Evolutionary conservation across 768 basidiomycete genomes (phyloP), one percentile per base, ranked within the genome.

Genomic region (Lactarius indigo): DNA sequence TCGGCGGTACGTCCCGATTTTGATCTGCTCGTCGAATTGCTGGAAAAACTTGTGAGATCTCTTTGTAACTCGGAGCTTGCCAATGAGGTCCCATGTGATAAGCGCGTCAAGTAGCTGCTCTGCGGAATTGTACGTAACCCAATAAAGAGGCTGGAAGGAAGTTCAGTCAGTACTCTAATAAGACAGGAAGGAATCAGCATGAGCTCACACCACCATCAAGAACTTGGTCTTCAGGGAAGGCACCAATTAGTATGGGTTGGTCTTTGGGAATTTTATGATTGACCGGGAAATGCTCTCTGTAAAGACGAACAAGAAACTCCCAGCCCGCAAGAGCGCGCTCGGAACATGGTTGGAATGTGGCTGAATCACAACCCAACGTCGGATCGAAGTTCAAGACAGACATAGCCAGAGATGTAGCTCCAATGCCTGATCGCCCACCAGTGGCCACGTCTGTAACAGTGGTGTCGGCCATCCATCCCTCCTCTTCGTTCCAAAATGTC

Each of bases 361-460:
- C 2, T 10, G 64, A 41, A 41, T 65, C 67, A 41, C 67, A 68
- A 8, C 67, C 67, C 42, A 68, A 30, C 3, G 57, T 57, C 17
- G 63, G 66, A 54, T 68, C 63, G 9, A 55, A 61, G 59, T 68
- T 65, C 39, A 64, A 28, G 3, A 68, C 63, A 12, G 66, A 44
- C 28, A 50, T 42, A 3, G 52, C 23, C 9, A 57, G 54, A 20
- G 59, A 50, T 6, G 55, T 41, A 1, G 13, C 37, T n/a, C n/a
- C 13, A 4, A 37, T 37, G 13, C 37, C 37, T 15, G 37, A 37
- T 37, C 3, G 52, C 6, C 66, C 64, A 9, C 57, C 63, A 20
- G 31, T 56, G 15, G 50, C 26, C 30, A 61, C 39, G 26, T 65
- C 42, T 8, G 66, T 61, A 26, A 68, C 42, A 5, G 63, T 68